Evolutionary conservation across 2,329 filamentous ascomycete genomes (phyloP), one percentile per base, ranked within the genome.

Genomic region (Fulvia fulva): DNA sequence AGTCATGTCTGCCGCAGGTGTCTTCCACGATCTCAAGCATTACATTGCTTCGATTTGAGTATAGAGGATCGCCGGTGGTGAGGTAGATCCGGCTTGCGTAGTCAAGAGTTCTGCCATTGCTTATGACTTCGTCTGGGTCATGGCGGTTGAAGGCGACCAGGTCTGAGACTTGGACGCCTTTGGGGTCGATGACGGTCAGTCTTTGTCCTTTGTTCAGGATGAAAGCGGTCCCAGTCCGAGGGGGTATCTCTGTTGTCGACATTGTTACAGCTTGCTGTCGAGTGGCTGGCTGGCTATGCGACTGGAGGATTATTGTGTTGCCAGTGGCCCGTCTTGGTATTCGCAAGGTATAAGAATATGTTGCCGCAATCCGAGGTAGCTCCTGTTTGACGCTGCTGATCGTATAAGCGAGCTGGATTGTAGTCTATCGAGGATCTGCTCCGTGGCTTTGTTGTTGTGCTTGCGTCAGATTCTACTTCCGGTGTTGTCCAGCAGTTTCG

Each of bases 51-150:
- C 65, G 60, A 30, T 67, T 65, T 19, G 58, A 62, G 55, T 65
- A 67, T 5, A 66, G 45, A 2, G 57, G 53, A 41, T 66, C 63
- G 16, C 61, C 60, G 1, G 59, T 65, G 30, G 56, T 63, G 6
- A 66, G 56, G 51, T 60, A 66, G 8, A 66, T 60, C 21, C 59
- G 53, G 43, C 64, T 61, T 5, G 64, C 63, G 28, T 66, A 66
- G 57, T 66, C 64, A 43, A 66, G 57, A 6, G 64, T 65, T 16
- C 64, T 61, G 43, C 64, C 64, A 32, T 64, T 65, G 5, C 60
- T 63, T 34, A 66, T 61, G 14, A 63, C 59, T 55, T 66, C 64
- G 7, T 59, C 28, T 1, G 56, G 34, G 41, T 66, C 64, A 19
- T 60, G 47, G n/a, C 57, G 53, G 34, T 63, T 65, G 49, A 58